A percentile compares a stretch with the other conserved stretches of the same genome.
phyloP scores from a whole-genome alignment of 2,329 filamentous ascomycete genomes.

The Pseudogymnoascus sp. region DNA sequence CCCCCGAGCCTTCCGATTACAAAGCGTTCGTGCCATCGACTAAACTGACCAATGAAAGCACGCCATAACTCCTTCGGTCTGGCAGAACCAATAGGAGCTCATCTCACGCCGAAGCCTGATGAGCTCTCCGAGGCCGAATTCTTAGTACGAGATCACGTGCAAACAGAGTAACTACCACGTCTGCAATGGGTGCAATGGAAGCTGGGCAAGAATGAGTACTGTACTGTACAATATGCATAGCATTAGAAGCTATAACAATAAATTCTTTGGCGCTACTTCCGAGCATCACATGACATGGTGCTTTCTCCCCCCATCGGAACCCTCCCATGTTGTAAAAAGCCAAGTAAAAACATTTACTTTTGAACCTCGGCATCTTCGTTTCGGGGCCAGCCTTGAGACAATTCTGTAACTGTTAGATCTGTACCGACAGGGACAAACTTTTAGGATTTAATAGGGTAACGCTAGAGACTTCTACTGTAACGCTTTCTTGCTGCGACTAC shows the following conservation, averaged over 20 bases:
- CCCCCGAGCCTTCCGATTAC: not conserved
- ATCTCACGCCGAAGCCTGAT: not conserved
- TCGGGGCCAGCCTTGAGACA: not conserved
- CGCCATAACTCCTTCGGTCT: not conserved
- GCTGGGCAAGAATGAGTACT: not conserved
- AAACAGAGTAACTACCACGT: not conserved
- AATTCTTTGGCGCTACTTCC: not conserved
- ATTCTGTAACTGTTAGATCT: not conserved
- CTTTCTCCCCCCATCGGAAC: not conserved
- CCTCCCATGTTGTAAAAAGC: not conserved
- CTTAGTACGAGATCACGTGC: not conserved
- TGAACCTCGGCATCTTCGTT: not conserved
- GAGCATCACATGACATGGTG: not conserved
- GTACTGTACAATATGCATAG: not conserved
- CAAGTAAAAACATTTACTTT: not conserved
- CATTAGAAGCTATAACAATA: not conserved
- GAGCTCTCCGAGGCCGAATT: not conserved
- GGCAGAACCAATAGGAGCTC: not conserved
- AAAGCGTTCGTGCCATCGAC: not conserved
- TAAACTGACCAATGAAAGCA: not conserved
- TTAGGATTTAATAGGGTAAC: not conserved
- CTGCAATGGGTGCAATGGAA: not conserved
- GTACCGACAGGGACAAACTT: not conserved
- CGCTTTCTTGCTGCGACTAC: not conserved
- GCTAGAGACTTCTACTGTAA: not conserved